Conservation (phyloP, 352 stramenopile genomes). For the Blastocystis sp. region DNA sequence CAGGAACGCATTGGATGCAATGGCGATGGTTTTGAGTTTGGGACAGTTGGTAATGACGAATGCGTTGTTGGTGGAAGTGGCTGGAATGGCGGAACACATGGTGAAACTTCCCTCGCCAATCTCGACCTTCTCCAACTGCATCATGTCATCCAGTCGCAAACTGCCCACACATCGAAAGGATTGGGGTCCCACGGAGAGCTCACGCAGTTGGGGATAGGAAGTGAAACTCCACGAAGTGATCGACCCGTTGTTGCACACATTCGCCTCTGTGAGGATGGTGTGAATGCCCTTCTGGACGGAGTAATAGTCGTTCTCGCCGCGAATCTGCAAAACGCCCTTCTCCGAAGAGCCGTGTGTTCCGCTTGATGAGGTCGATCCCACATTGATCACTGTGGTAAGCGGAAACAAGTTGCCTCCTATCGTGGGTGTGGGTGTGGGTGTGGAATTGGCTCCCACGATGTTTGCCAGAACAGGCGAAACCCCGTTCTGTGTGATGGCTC, state of each 20-base stretch:
- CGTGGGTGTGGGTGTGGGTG: too few species aligned
- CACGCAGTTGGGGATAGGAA: background rate
- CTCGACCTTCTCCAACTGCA: background rate
- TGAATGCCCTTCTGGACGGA: background rate
- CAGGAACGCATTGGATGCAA: background rate
- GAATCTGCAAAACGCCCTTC: background rate
- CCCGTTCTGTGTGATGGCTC: too few species aligned
- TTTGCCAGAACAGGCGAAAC: too few species aligned
- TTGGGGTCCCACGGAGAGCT: background rate
- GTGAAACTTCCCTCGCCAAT: background rate
- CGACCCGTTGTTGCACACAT: background rate
- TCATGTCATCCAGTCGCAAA: background rate
- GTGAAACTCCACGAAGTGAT: background rate
- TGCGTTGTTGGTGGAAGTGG: background rate
- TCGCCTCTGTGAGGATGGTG: background rate
- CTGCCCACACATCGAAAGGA: background rate
- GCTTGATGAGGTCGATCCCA: too few species aligned
- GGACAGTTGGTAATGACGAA: background rate
- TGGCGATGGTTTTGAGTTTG: background rate
- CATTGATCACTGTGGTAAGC: too few species aligned
- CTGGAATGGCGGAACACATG: background rate
- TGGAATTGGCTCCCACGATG: too few species aligned
- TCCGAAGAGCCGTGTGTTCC: too few species aligned
- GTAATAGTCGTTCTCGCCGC: background rate
- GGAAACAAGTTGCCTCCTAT: too few species aligned